phyloP scores from a whole-genome alignment of 257 asterid genomes.

The Ballota nigra region DNA sequence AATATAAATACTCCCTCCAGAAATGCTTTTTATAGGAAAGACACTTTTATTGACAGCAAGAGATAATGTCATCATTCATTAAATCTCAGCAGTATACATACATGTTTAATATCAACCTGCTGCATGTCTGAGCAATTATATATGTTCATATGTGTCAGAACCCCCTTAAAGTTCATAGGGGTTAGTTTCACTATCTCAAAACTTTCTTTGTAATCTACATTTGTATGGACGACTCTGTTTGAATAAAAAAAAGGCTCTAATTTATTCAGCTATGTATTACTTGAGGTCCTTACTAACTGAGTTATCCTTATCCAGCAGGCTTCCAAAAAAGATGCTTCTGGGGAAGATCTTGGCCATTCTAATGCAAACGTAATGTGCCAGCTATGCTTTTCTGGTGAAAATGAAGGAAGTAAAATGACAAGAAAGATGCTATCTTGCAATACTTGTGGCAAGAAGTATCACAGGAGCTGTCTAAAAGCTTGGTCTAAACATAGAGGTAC shows the following conservation, averaged over 20 bases:
- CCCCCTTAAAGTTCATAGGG: background rate
- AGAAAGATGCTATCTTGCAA: conserved; percentile 89
- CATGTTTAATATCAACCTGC: background rate
- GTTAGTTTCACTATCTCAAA: conserved; percentile 8
- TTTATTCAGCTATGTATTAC: conserved; percentile 15
- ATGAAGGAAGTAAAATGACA: conserved; percentile 76
- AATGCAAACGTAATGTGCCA: conserved; percentile 69
- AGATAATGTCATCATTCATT: background rate
- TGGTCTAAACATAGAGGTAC: conserved; percentile 91
- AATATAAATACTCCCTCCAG: background rate
- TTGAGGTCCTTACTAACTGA: conserved; percentile 5
- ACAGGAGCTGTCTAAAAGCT: conserved; percentile 72
- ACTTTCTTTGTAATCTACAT: background rate
- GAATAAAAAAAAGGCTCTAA: background rate
- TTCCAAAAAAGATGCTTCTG: conserved; percentile 45
- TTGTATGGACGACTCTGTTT: background rate
- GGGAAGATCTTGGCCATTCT: conserved; percentile 60
- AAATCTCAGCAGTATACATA: background rate
- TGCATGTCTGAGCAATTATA: conserved; percentile 8
- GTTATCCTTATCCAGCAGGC: conserved; percentile 36
- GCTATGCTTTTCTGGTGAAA: conserved; percentile 77
- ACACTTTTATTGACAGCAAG: background rate
- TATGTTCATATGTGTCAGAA: background rate
- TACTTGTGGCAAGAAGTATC: conserved; percentile 85
- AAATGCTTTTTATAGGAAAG: background rate